A percentile compares a stretch with the other conserved stretches of the same genome.
These are phyloP conservation scores for Alternaria atra DNA, from an alignment of 2,329 filamentous ascomycete species.

Conservation along the genomic window DNA sequence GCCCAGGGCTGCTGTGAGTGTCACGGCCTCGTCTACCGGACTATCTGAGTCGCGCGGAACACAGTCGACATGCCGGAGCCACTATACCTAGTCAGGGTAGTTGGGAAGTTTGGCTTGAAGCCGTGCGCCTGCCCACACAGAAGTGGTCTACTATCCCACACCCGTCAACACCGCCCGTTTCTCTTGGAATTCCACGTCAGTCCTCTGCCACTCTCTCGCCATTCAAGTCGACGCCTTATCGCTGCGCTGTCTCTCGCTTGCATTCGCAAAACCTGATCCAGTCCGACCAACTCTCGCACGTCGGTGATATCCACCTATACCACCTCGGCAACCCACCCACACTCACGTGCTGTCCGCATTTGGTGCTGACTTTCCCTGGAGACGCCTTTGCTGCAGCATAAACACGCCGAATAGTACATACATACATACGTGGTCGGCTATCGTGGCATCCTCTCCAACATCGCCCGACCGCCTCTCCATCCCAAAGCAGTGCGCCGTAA, in stretches of 20 bases:
- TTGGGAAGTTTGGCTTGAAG: slow-evolving; percentile 21
- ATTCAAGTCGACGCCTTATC: slow-evolving; percentile 1
- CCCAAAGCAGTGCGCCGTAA: slow-evolving; percentile 30
- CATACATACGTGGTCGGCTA: slow-evolving; percentile 50
- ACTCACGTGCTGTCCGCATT: slow-evolving; percentile 47
- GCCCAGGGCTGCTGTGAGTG: slow-evolving; percentile 12
- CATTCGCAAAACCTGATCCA: slow-evolving; percentile 9
- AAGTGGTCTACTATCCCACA: slow-evolving; percentile 37
- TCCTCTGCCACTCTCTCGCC: slow-evolving; percentile 13
- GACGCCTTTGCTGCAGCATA: slow-evolving; percentile 31
- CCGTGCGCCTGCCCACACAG: slow-evolving; percentile 31
- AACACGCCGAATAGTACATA: slow-evolving; percentile 43
- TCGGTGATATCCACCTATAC: slow-evolving; percentile 33
- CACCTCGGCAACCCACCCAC: slow-evolving; percentile 16
- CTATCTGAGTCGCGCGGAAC: slow-evolving; percentile 32
- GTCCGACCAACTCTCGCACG: slow-evolving; percentile 8
- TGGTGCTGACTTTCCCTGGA: slow-evolving; percentile 34
- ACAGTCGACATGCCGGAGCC: slow-evolving; percentile 22
- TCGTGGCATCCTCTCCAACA: slow-evolving; percentile 52
- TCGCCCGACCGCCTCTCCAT: slow-evolving; percentile 41
- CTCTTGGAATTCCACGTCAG: slow-evolving; percentile 35
- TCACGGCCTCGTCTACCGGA: slow-evolving; percentile 31
- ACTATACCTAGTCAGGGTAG: slow-evolving; percentile 13
- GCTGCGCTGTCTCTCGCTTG: slow-evolving; percentile 16
- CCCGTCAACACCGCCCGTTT: slow-evolving; percentile 29